Conservation (phyloP, 306 rosid genomes). For the Vigna mungo region DNA sequence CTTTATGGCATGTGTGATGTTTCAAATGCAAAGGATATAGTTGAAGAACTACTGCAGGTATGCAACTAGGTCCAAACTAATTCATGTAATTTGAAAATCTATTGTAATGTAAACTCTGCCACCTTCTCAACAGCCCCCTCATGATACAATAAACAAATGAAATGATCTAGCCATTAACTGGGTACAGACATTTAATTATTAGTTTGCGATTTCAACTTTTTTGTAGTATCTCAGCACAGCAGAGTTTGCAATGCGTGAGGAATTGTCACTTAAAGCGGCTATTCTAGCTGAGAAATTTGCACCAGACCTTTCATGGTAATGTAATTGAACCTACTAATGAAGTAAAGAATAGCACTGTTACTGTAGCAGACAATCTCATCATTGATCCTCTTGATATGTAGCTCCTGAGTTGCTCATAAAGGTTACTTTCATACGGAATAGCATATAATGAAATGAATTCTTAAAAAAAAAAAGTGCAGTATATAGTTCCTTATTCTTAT, state of each 20-base stretch:
- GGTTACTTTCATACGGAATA: conserved; percentile 27
- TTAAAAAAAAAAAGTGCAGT: background rate
- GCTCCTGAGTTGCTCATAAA: conserved; percentile 32
- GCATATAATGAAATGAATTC: background rate
- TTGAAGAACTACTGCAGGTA: conserved; percentile 98
- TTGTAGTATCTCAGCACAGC: conserved; percentile 98
- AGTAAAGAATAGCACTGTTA: conserved; percentile 10
- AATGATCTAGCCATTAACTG: conserved; percentile 40
- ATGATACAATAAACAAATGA: background rate
- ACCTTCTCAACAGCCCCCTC: background rate
- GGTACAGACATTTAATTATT: conserved; percentile 39
- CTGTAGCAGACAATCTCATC: conserved; percentile 19
- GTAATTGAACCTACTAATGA: conserved; percentile 23
- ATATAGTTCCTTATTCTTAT: background rate
- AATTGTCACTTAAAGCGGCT: conserved; percentile 96
- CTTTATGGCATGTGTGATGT: conserved; percentile 99
- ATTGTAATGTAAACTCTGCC: conserved; percentile 4
- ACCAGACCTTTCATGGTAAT: conserved; percentile 97
- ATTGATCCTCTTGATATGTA: conserved; percentile 33
- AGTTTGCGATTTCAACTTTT: conserved; percentile 46
- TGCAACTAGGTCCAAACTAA: conserved; percentile 33
- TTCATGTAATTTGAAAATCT: conserved; percentile 33
- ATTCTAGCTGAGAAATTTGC: conserved; percentile 99
- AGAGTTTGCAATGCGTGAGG: conserved; percentile 99
- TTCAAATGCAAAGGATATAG: conserved; percentile 99